Base-by-base conservation (phyloP, 2,329 filamentous ascomycete species). In the Fusarium compactum region DNA sequence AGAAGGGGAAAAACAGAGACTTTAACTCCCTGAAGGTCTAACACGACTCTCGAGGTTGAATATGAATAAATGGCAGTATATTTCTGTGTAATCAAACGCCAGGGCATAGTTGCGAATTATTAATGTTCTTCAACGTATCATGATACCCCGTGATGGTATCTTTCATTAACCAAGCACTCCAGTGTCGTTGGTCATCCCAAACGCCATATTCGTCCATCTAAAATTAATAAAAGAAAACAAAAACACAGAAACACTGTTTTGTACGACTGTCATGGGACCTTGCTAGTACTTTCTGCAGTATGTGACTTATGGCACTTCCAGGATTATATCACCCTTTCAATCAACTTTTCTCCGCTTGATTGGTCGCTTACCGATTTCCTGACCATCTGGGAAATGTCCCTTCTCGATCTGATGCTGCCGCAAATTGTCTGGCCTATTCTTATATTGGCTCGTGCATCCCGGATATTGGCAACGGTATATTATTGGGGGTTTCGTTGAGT, bases 391-490 rank as follows among this genome's bases (percentile, higher is more conserved):
- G 65, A 85, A 87, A 67, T 88, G 86, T 0, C 81, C 81, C 79
- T 88, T 88, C 62, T 87, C 85, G 34, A 86, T 82, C 75, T 87
- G 85, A 71, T 89, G 86, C 74, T 88, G 85, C 62, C 84, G 80
- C 66, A 89, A 76, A 58, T 88, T 89, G 71, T 88, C 86, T 27
- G 81, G 82, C 15, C 86, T 81, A 70, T 88, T 88, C 76, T 84
- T 86, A 73, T 86, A 89, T 70, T 84, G 82, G 72, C 85, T 87
- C 24, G 78, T 83, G 72, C 86, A 89, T 5, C 85, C 85, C 4
- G 85, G 86, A 51, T 76, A 88, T 5, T 82, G 81, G 66, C 86
- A 89, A 63, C 81, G 81, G 76, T 85, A 89, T 46, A 87, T 86
- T 64, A 81, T 80, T 10, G 85, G 83, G 38, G 84, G 84, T 5